Evolutionary conservation across 192 early-diverging fungal species (phyloP).

Genomic region (Tieghemiomyces parasiticus): DNA sequence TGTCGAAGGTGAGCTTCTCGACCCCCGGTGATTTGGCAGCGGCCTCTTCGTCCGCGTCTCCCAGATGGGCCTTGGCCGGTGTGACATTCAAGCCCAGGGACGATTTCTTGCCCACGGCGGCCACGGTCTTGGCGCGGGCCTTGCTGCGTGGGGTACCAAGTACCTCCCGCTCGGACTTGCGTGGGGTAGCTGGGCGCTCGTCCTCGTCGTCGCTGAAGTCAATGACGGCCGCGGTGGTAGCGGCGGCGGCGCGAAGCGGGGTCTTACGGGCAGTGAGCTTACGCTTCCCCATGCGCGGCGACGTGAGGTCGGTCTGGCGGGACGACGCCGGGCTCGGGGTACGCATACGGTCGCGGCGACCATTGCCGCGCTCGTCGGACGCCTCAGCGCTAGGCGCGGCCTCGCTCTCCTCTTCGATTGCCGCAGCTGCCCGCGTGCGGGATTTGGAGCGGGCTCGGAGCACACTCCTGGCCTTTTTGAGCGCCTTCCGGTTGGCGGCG

Average conservation of each 20-base stretch:
- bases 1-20: neutral
- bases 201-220: constrained; percentile 1
- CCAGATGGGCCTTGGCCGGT: neutral
- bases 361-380: no score
- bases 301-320: no score
- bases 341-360: no score
- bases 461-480: neutral
- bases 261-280: neutral
- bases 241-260: neutral
- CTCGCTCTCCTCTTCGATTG: neutral
- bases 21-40: neutral
- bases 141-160: neutral
- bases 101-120: neutral
- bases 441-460: neutral
- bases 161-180: neutral
- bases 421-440: neutral
- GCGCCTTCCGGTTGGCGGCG: neutral
- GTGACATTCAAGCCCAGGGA: neutral
- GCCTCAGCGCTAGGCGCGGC: no score
- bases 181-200: neutral
- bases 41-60: neutral
- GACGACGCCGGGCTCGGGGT: no score
- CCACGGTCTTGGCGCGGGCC: neutral
- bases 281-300: neutral
- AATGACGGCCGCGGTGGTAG: neutral